phyloP scores from a whole-genome alignment of 2,329 filamentous ascomycete genomes.

The Monosporascus sp. region DNA sequence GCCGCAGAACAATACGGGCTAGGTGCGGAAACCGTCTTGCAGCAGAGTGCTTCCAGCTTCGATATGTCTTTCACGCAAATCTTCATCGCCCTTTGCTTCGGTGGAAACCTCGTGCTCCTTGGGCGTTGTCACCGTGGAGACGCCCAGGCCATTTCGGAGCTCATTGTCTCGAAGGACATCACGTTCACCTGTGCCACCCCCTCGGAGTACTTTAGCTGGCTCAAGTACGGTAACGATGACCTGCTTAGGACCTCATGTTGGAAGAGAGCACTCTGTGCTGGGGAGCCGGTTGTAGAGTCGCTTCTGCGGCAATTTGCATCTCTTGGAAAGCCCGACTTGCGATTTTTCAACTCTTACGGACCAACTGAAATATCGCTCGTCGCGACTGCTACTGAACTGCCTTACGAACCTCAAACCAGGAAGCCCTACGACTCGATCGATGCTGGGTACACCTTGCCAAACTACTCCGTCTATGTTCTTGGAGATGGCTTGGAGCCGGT shows the following conservation, averaged over 20 bases:
- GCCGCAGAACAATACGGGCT: too few species aligned
- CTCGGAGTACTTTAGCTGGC: slow-evolving; percentile 32
- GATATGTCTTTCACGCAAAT: too few species aligned
- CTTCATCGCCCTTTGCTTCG: too few species aligned
- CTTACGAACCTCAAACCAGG: neutral
- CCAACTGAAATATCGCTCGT: slow-evolving; percentile 20
- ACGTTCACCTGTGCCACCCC: slow-evolving; percentile 33
- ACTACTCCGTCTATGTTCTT: slow-evolving; percentile 37
- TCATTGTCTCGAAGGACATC: slow-evolving; percentile 27
- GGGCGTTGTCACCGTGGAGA: slow-evolving; percentile 21
- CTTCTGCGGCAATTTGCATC: slow-evolving; percentile 7
- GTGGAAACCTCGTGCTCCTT: too few species aligned
- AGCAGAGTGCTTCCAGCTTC: too few species aligned
- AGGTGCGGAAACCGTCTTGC: too few species aligned
- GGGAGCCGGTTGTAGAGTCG: slow-evolving; percentile 7
- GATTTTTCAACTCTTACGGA: slow-evolving; percentile 22
- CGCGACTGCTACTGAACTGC: neutral
- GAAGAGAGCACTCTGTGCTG: slow-evolving; percentile 5
- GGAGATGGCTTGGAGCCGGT: slow-evolving; percentile 25
- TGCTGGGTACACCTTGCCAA: slow-evolving; percentile 9
- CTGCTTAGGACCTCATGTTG: slow-evolving; percentile 3
- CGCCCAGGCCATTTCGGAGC: slow-evolving; percentile 24
- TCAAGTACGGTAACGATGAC: too few species aligned
- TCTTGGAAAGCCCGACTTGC: slow-evolving; percentile 2
- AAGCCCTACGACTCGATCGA: neutral